Evolutionary conservation across 331 rosid genomes (phyloP), one percentile per base, ranked within the genome.

Genomic region (Malus hybrid): DNA sequence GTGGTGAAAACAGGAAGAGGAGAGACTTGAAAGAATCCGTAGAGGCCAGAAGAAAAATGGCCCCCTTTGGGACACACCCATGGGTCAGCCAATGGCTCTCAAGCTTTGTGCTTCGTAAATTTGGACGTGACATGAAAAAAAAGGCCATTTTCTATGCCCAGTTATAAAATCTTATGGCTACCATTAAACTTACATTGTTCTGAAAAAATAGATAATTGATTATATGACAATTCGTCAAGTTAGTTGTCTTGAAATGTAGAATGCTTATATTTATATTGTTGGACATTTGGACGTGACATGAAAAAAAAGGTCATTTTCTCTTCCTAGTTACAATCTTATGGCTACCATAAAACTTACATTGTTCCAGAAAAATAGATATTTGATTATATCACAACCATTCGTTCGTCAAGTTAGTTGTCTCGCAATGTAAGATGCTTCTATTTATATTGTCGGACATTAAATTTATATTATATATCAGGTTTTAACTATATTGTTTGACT

Each of bases 121-220:
- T 68, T 74, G 83, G 66, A 56, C 16, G 33, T n/a, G 76, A 60
- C 68, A 42, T 28, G 20, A 66, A 71, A 81, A 16, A 18, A 3
- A 58, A 73, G 74, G 91, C 78, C 78, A 64, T 69, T 82, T 76
- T 82, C 79, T 77, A 70, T 71, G 29, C 83, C 73, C 67, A 68
- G 42, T 8, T 63, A 66, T 50, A 78, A 58, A 78, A 58, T 72
- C 8, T 55, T 6, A 62, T 46, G 44, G 62, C 20, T 22, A 39
- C 44, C 61, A 20, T 75, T 64, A 22, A 20, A 57, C 5, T 73
- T n/a, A 39, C 44, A 39, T 1, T 9, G 12, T 39, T 39, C 12
- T 12, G 0, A 1, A 9, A 39, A 39, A 36, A 36, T 36, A 36
- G 44, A 39, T 39, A 39, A 9, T 39, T 2, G 44, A 39, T 9